These are phyloP conservation scores for Pestalotiopsis fici DNA, from an alignment of 2,329 filamentous ascomycete species.

Conservation along the genomic window DNA sequence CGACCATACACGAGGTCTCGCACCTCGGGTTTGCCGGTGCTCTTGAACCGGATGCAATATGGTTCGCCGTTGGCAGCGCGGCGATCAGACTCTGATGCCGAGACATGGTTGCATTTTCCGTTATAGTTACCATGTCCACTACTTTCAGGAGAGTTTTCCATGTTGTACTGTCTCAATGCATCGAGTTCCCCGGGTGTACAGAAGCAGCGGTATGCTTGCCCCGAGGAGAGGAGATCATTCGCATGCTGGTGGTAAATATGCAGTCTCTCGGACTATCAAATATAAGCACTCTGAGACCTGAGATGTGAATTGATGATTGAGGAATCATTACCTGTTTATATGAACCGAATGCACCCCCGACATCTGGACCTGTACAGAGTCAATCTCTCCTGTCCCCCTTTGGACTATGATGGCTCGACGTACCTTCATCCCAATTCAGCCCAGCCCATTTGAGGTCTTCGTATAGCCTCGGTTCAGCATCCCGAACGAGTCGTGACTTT, in stretches of 20 bases:
- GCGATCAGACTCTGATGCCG: constrained; percentile 67
- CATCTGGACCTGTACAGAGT: constrained; percentile 64
- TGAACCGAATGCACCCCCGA: constrained; percentile 79
- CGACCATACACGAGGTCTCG: constrained; percentile 79
- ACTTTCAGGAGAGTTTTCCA: constrained; percentile 43
- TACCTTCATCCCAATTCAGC: constrained; percentile 89
- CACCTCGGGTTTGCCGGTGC: constrained; percentile 61
- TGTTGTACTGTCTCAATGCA: constrained; percentile 63
- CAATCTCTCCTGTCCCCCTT: constrained; percentile 15
- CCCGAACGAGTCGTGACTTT: constrained; percentile 77
- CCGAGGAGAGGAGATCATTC: constrained; percentile 65
- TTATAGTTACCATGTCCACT: constrained; percentile 44
- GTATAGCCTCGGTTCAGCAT: constrained; percentile 76
- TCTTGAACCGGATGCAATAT: constrained; percentile 76
- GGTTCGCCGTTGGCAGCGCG: constrained; percentile 68
- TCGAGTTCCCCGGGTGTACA: constrained; percentile 75
- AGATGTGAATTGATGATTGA: background rate
- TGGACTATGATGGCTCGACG: background rate
- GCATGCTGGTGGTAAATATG: constrained; percentile 72
- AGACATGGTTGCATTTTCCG: constrained; percentile 70
- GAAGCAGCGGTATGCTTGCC: constrained; percentile 90
- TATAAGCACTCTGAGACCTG: background rate
- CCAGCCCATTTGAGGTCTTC: constrained; percentile 87
- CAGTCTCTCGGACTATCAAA: constrained; percentile 72
- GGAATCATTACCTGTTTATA: constrained; percentile 73